Evolutionary conservation across 352 stramenopile species (phyloP), one percentile per base, ranked within the genome.

Genomic region (Globisporangium uncinulatum): DNA sequence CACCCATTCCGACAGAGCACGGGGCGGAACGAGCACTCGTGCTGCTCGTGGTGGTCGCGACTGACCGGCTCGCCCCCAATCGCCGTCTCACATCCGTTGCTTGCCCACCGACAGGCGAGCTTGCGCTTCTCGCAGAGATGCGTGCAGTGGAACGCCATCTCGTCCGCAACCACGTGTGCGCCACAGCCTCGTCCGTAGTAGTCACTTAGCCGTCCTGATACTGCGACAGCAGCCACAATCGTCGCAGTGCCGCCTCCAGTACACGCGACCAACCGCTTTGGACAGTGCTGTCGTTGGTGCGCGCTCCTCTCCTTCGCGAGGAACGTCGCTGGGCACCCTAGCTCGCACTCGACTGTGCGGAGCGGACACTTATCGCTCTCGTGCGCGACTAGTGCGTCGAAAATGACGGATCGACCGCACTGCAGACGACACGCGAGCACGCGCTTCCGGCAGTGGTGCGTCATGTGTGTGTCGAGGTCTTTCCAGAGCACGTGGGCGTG

Each of bases 371-470:
- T 61, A 8, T 36, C 54, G 11, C 55, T 76, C 56, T 93, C 83
- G 32, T 93, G 80, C 13, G 45, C 7, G 15, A 81, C 62, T 14
- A 82, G 59, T 39, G 69, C 48, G 43, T 89, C 77, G 44, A 71
- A 84, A 17, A 29, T 58, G 32, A 91, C 51, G 0, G 57, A 59
- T 4, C 57, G 39, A 24, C 66, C 75, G 57, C 83, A 93, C 14
- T 70, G 56, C 0, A 78, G 64, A 2, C 80, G 80, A 53, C 83
- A 93, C 9, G 58, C 32, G 1, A 85, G 51, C 0, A 56, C 41
- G 10, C 83, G 68, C 59, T 88, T 83, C 32, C 78, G 78, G 54
- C 83, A 93, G 62, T 90, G 79, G 41, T 75, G 39, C 9, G 20
- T 44, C 17, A 73, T 65, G 50, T 93, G 83, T 15, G 59, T 29